Evolutionary conservation across 2,329 filamentous ascomycete genomes (phyloP).

Genomic region (Trichothecium roseum): DNA sequence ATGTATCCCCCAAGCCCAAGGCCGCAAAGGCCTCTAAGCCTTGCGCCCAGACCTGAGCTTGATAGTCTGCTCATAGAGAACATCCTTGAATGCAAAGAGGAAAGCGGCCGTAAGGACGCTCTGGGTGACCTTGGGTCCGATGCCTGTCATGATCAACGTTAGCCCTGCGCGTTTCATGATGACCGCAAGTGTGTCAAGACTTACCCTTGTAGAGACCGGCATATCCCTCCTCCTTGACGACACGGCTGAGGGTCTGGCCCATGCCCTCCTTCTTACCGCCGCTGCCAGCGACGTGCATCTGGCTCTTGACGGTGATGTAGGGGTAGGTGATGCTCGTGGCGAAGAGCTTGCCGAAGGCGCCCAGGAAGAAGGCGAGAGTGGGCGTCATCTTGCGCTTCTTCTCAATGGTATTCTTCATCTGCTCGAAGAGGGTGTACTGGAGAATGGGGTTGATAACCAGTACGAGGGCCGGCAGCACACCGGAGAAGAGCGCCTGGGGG

Average conservation of each 20-base stretch:
- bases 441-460: conserved; percentile 97
- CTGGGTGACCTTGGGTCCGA: conserved; percentile 92
- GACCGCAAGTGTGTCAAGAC: conserved; percentile 14
- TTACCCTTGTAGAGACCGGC: conserved; percentile 83
- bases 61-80: conserved; percentile 75
- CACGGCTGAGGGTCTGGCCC: conserved; percentile 63
- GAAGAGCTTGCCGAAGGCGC: conserved; percentile 86
- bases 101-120: conserved; percentile 94
- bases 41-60: conserved; percentile 40
- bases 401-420: conserved; percentile 88
- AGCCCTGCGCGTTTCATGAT: not conserved
- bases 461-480: conserved; percentile 84
- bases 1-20: too few species aligned
- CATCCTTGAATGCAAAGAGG: conserved; percentile 96
- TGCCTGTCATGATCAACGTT: conserved; percentile 50
- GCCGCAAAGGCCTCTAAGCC: not conserved
- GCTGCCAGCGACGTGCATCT: conserved; percentile 83
- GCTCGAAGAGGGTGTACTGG: conserved; percentile 98
- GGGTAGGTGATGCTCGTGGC: conserved; percentile 93
- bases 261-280: conserved; percentile 73
- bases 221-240: conserved; percentile 85
- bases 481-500: conserved; percentile 74
- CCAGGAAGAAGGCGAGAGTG: conserved; percentile 79
- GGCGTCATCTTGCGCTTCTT: conserved; percentile 65
- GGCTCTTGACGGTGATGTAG: conserved; percentile 97